Conservation (phyloP, 2,329 filamentous ascomycete genomes). For the Pseudogymnoascus sp. region DNA sequence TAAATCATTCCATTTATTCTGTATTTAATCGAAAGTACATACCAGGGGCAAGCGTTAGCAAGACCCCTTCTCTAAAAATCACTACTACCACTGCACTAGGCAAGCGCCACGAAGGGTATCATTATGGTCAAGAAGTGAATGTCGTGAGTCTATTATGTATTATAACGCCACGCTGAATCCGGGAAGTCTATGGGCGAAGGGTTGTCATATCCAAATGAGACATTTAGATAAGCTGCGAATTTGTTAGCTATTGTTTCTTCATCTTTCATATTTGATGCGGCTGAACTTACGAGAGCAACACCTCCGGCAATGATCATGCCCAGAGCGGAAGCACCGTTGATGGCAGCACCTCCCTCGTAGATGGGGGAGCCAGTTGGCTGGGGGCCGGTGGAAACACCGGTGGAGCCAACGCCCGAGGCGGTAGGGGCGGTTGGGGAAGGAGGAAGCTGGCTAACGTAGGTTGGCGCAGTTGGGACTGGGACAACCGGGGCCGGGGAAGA, state of each 20-base stretch:
- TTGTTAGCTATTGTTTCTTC: neutral
- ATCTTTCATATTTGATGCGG: neutral
- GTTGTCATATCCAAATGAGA: constrained; percentile 4
- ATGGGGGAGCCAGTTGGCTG: constrained; percentile 24
- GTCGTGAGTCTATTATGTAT: constrained; percentile 9
- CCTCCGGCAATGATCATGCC: constrained; percentile 28
- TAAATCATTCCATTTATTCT: neutral
- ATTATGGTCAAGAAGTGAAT: constrained; percentile 7
- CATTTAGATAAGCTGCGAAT: neutral
- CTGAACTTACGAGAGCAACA: constrained; percentile 27
- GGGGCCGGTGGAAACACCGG: constrained; percentile 19
- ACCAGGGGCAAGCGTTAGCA: neutral
- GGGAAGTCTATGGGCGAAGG: constrained; percentile 7
- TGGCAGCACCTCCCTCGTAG: constrained; percentile 24
- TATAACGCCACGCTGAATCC: constrained; percentile 9
- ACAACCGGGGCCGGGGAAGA: constrained; percentile 12
- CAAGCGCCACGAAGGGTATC: constrained; percentile 9
- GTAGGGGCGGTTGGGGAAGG: constrained; percentile 14
- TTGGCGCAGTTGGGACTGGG: constrained; percentile 10
- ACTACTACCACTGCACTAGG: constrained; percentile 5
- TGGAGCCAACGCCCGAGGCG: constrained; percentile 15
- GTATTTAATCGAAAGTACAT: constrained; percentile 4
- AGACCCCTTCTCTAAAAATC: neutral
- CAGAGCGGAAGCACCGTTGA: constrained; percentile 25
- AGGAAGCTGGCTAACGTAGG: constrained; percentile 9